Base-by-base conservation (phyloP, 169 alveolate genomes). In the Cryptosporidium xiaoi region DNA sequence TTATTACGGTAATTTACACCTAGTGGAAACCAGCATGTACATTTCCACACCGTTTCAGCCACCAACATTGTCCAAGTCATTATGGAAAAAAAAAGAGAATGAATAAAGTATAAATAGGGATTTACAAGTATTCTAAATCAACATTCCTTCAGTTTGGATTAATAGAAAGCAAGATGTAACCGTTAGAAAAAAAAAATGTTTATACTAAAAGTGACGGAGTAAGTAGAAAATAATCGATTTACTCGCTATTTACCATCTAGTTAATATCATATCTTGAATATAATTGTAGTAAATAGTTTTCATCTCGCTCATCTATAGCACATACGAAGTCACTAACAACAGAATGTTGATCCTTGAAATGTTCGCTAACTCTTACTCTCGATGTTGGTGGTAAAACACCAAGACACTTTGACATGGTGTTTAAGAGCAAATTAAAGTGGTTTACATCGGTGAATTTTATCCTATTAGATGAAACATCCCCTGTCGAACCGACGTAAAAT, bases 321-420 rank as follows among this genome's bases (percentile, higher is more conserved):
- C 84, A 71, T 16, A 71, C 84, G 31, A 33, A 71, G 31, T 71
- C 84, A 33, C 69, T 55, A 34, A 56, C 58, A 20, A 71, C 55
- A 1, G 68, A 55, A 13, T 62, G 51, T 5, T 50, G 51, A 24
- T 67, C 31, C 51, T 71, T 16, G 65, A 71, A 71, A 12, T 71
- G 69, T 13, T 71, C 84, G 12, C 58, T 71, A 8, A 71, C 68
- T 71, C 84, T 71, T 24, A 71, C 48, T 55, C 84, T 71, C 20
- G 84, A 44, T 27, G 51, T 55, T 36, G 84, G 84, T 1, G 84
- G 84, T 33, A 71, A 29, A 2, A 71, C 68, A 55, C 84, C 84
- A 3, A 71, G 48, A 34, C 84, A 71, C 56, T 71, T 71, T n/a
- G 84, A 71, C 66, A 71, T 55, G 15, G 56, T 55, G 18, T 34